Evolutionary conservation across 441 rosid species (phyloP).

Genomic region (Manihot esculenta): DNA sequence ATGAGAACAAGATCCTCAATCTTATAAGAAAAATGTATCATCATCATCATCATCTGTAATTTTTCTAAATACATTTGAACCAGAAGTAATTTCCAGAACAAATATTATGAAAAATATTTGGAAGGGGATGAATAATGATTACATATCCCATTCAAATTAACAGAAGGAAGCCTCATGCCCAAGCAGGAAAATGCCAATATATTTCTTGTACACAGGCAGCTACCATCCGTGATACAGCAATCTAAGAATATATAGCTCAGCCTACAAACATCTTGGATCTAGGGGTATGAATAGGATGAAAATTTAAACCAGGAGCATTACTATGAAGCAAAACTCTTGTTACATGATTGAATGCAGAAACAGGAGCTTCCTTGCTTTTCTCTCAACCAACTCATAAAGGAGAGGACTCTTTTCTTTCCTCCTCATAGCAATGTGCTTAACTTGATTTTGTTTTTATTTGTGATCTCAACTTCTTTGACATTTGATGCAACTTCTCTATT

Average conservation of each 20-base stretch:
- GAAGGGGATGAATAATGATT: too few relatives aligned
- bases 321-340: background rate
- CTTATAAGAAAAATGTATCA: too few relatives aligned
- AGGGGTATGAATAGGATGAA: background rate
- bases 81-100: too few relatives aligned
- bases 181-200: background rate
- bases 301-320: background rate
- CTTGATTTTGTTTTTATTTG: background rate
- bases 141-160: background rate
- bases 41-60: too few relatives aligned
- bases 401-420: background rate
- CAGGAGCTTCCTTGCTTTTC: background rate
- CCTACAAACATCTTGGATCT: background rate
- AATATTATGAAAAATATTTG: too few relatives aligned
- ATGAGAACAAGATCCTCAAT: too few relatives aligned
- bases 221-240: background rate
- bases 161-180: background rate
- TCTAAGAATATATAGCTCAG: background rate
- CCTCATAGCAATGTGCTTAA: background rate
- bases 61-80: too few relatives aligned
- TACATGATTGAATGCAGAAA: background rate
- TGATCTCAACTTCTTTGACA: background rate
- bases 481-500: slow-evolving; percentile 24
- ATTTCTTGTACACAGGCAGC: background rate
- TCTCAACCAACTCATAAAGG: too few relatives aligned